phyloP scores from a whole-genome alignment of 129 eudicot species.

The Mikania micrantha region DNA sequence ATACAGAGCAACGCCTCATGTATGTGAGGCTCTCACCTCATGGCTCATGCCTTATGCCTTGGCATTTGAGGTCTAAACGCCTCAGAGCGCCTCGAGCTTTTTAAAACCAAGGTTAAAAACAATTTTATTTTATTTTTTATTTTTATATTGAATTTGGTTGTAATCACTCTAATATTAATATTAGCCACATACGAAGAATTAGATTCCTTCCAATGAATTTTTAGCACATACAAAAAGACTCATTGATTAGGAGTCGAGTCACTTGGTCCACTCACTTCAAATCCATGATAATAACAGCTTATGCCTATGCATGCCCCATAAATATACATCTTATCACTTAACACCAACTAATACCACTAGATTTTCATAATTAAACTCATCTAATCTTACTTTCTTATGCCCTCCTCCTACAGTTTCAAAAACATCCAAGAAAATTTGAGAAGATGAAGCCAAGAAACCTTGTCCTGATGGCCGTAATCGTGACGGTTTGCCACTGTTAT shows the following conservation, averaged over 20 bases:
- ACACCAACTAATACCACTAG: not conserved
- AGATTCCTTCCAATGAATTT: slow-evolving; percentile 10
- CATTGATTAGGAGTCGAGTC: slow-evolving; percentile 17
- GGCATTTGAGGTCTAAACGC: too few relatives aligned
- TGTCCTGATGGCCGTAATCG: slow-evolving; percentile 23
- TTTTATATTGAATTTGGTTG: not conserved
- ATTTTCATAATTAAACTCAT: not conserved
- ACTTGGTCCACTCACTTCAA: slow-evolving; percentile 27
- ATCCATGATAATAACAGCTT: slow-evolving; percentile 12
- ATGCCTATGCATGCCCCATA: not conserved
- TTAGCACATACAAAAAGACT: not conserved
- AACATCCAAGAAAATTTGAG: not conserved
- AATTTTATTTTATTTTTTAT: too few relatives aligned
- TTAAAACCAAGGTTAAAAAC: too few relatives aligned
- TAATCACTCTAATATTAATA: not conserved
- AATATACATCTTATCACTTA: not conserved
- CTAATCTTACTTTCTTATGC: not conserved
- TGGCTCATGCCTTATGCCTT: too few relatives aligned
- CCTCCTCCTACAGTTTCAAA: not conserved
- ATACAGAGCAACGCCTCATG: too few relatives aligned
- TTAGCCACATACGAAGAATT: slow-evolving; percentile 8
- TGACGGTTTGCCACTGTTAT: slow-evolving; percentile 14
- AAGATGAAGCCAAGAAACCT: slow-evolving; percentile 24
- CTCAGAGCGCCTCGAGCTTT: too few relatives aligned
- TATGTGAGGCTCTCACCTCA: too few relatives aligned